Percentiles rank a stretch among this genome's conserved stretches.
phyloP scores from a whole-genome alignment of 163 green algal genomes.

The Volvox carteri region DNA sequence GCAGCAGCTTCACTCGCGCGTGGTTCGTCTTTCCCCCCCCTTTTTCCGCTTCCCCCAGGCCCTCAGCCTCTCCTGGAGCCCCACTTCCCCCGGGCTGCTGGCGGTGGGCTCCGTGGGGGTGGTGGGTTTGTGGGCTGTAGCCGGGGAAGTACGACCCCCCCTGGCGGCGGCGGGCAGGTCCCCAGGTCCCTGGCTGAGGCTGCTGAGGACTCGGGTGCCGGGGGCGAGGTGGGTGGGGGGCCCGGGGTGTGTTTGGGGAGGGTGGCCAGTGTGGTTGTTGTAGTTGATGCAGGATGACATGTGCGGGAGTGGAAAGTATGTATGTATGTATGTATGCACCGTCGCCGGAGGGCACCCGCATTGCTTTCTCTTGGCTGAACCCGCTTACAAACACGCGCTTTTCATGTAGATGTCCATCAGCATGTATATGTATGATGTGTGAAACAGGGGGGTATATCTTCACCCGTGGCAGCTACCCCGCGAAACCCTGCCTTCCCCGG shows the following conservation, averaged over 20 bases:
- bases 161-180: slow-evolving; percentile 20
- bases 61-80: slow-evolving; percentile 41
- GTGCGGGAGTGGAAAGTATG: no score
- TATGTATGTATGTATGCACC: no score
- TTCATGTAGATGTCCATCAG: no score
- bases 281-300: no score
- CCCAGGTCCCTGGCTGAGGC: slow-evolving; percentile 40
- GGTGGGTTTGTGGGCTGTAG: slow-evolving; percentile 54
- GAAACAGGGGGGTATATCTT: no score
- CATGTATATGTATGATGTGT: no score
- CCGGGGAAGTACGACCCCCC: slow-evolving; percentile 39
- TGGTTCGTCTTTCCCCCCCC: not conserved
- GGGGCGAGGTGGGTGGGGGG: slow-evolving; percentile 21
- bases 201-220: slow-evolving; percentile 12
- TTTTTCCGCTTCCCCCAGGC: slow-evolving; percentile 6
- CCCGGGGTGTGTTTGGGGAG: not conserved
- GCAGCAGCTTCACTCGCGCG: not conserved
- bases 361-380: no score
- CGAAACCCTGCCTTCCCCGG: no score
- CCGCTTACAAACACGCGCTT: no score
- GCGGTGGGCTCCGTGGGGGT: slow-evolving; percentile 35
- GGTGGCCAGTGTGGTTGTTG: no score
- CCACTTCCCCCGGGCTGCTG: slow-evolving; percentile 43
- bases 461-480: no score
- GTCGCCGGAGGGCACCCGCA: no score